phyloP scores from a whole-genome alignment of 768 basidiomycete species.

The Solioccasus polychromus region DNA sequence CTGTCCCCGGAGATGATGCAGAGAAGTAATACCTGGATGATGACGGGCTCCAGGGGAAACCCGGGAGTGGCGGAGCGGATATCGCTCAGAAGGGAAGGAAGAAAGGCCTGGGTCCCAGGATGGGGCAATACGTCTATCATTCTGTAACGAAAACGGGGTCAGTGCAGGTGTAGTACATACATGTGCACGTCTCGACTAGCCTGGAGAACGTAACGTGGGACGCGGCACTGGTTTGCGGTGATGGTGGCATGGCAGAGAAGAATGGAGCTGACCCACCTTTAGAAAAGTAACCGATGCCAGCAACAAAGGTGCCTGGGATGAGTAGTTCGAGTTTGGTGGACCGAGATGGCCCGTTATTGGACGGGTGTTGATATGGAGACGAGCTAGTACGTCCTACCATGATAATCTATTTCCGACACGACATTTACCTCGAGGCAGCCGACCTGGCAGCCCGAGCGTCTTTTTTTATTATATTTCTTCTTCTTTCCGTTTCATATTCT shows the following conservation, averaged over 20 bases:
- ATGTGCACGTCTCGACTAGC: background rate
- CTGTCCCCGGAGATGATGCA: constrained; percentile 61
- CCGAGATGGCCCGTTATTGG: background rate
- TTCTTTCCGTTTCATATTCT: constrained; percentile 8
- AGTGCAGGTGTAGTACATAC: background rate
- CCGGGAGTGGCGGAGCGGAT: constrained; percentile 44
- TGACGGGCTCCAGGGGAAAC: constrained; percentile 57
- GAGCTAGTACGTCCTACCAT: background rate
- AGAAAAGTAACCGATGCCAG: constrained; percentile 2
- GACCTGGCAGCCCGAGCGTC: constrained; percentile 19
- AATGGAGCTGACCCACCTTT: background rate
- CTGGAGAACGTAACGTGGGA: background rate
- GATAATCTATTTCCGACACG: constrained; percentile 25
- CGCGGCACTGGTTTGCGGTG: constrained; percentile 21
- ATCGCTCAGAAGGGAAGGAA: constrained; percentile 48
- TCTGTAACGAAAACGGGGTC: constrained; percentile 4
- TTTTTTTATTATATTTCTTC: constrained; percentile 15
- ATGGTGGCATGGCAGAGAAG: constrained; percentile 19
- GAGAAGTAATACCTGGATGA: constrained; percentile 64
- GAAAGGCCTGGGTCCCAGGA: constrained; percentile 44
- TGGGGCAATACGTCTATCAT: constrained; percentile 31
- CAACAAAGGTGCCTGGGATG: no score
- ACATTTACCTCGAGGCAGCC: constrained; percentile 31
- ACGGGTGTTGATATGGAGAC: constrained; percentile 24
- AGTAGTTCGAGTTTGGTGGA: no score